phyloP scores from a whole-genome alignment of 257 asterid genomes.

The Nyctanthes arbortristis region DNA sequence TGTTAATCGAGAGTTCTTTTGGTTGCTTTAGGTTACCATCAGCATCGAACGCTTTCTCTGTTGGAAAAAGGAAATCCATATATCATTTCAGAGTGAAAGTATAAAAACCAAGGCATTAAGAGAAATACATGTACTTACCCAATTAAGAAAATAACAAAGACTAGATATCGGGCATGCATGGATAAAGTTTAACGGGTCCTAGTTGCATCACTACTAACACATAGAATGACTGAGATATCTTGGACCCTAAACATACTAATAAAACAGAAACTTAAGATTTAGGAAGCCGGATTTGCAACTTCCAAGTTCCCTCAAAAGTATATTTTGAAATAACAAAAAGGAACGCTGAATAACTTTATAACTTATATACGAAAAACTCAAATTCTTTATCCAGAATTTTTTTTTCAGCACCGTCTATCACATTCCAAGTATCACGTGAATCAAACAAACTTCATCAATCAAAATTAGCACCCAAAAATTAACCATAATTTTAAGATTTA shows the following conservation, averaged over 20 bases:
- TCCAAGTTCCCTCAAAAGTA: neutral
- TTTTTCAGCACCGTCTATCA: neutral
- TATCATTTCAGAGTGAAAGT: neutral
- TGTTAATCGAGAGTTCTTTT: constrained; percentile 48
- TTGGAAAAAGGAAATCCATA: neutral
- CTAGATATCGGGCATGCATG: neutral
- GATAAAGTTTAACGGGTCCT: neutral
- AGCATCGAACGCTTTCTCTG: constrained; percentile 70
- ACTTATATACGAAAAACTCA: neutral
- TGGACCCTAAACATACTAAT: neutral
- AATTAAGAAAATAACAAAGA: neutral
- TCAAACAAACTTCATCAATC: neutral
- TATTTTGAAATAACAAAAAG: neutral
- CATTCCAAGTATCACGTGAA: neutral
- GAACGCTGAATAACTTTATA: neutral
- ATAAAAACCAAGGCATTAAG: neutral
- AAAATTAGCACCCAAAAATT: neutral
- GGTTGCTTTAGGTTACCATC: constrained; percentile 50
- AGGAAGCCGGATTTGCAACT: neutral
- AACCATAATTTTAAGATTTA: neutral
- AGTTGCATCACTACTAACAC: constrained; percentile 2
- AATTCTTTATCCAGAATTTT: neutral
- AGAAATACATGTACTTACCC: neutral
- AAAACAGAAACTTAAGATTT: neutral
- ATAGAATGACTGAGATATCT: neutral